Conservation (phyloP, 768 basidiomycete genomes). For the Rubroboletus pulcherrimus region DNA sequence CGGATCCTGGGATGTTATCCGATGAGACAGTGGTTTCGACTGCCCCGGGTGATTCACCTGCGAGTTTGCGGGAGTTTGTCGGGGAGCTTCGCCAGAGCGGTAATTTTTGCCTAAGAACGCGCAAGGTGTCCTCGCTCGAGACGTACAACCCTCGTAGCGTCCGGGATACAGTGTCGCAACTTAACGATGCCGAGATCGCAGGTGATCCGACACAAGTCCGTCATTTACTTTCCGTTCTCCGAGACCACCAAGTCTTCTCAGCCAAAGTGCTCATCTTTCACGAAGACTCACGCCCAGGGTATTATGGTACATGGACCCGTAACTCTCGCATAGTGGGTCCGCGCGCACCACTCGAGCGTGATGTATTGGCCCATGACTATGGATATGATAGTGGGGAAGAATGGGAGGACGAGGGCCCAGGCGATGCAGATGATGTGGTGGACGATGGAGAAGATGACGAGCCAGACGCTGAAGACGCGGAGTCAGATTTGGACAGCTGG, state of each 20-base stretch:
- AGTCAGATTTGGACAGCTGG: conserved; percentile 38
- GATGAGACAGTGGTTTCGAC: background rate
- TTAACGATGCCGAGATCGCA: conserved; percentile 74
- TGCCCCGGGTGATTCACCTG: background rate
- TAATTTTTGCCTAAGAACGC: conserved; percentile 20
- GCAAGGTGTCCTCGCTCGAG: conserved; percentile 24
- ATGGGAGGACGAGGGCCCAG: conserved; percentile 85
- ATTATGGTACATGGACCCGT: conserved; percentile 92
- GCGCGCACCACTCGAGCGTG: conserved; percentile 77
- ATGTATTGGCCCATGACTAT: conserved; percentile 79
- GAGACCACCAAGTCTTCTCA: conserved; percentile 58
- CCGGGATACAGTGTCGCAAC: conserved; percentile 51
- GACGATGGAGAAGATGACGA: conserved; percentile 60
- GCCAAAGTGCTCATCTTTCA: conserved; percentile 82
- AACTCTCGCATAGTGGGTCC: conserved; percentile 75
- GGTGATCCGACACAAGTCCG: conserved; percentile 71
- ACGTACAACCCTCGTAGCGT: conserved; percentile 35
- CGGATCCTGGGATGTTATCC: conserved; percentile 6
- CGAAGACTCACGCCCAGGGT: conserved; percentile 86
- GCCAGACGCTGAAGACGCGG: conserved; percentile 52
- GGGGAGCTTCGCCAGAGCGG: conserved; percentile 31
- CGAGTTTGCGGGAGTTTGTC: conserved; percentile 15
- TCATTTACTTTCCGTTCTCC: conserved; percentile 55
- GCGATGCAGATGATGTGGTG: conserved; percentile 74
- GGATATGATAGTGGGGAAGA: conserved; percentile 93